Evolutionary conservation across 768 basidiomycete genomes (phyloP).

Genomic region (Asterophora parasitica): DNA sequence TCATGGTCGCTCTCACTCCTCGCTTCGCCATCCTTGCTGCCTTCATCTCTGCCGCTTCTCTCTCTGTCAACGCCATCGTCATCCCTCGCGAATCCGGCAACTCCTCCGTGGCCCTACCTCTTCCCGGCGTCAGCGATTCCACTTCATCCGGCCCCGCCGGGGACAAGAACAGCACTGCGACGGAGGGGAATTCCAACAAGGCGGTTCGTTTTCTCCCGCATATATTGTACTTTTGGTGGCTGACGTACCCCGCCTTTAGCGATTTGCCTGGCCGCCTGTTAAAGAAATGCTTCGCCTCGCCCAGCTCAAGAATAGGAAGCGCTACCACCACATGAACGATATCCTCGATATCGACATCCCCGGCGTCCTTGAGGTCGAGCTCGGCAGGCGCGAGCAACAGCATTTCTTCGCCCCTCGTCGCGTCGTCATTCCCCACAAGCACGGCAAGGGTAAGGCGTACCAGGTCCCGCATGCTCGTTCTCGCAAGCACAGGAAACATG

Average conservation of each 20-base stretch:
- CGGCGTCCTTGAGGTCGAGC: conserved; percentile 10
- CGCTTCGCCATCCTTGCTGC: conserved; percentile 44
- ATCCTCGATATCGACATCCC: neutral
- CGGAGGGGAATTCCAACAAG: neutral
- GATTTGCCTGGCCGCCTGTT: neutral
- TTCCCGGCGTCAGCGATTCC: neutral
- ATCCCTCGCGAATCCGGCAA: conserved; percentile 15
- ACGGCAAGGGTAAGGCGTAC: conserved; percentile 20
- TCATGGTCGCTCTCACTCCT: conserved; percentile 47
- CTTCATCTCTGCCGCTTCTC: conserved; percentile 39
- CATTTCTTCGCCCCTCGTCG: neutral
- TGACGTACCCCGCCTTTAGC: neutral
- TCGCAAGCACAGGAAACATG: conserved; percentile 2
- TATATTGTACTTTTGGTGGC: neutral
- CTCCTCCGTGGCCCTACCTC: neutral
- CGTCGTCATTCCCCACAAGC: conserved; percentile 17
- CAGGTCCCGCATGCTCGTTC: conserved; percentile 17
- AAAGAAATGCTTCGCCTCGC: neutral
- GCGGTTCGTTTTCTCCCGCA: conserved; percentile 9
- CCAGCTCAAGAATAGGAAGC: conserved; percentile 7
- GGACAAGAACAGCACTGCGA: neutral
- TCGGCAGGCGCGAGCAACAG: neutral
- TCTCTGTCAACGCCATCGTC: conserved; percentile 35
- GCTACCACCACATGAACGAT: neutral
- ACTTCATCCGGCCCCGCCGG: neutral